Conservation (phyloP, 2,329 filamentous ascomycete species). For the Alternaria angustiovoidea region DNA sequence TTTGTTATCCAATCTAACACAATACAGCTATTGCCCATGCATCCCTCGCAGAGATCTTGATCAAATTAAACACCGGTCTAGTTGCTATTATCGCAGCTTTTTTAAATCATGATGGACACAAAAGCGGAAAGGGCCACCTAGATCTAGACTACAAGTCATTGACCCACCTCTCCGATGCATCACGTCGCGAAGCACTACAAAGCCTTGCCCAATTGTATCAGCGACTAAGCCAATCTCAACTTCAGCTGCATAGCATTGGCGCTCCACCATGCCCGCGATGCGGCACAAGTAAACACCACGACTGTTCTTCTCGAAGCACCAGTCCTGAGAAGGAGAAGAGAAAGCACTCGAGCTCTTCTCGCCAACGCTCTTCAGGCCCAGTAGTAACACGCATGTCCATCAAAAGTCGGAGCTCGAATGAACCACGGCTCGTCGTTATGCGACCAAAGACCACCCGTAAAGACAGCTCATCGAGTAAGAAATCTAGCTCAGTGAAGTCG, state of each 20-base stretch:
- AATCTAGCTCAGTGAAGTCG: slow-evolving; percentile 31
- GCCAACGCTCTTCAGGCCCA: slow-evolving; percentile 34
- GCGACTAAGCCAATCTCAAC: slow-evolving; percentile 49
- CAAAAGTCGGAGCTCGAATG: slow-evolving; percentile 35
- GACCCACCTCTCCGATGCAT: slow-evolving; percentile 56
- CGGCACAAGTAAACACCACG: slow-evolving; percentile 34
- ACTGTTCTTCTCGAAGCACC: slow-evolving; percentile 28
- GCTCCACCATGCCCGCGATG: slow-evolving; percentile 31
- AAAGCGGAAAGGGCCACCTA: slow-evolving; percentile 37
- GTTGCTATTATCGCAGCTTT: slow-evolving; percentile 57
- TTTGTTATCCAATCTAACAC: slow-evolving; percentile 2
- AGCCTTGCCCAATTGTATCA: slow-evolving; percentile 53
- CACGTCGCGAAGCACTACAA: slow-evolving; percentile 55
- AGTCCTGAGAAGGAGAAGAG: slow-evolving; percentile 36
- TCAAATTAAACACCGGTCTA: slow-evolving; percentile 58
- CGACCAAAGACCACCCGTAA: slow-evolving; percentile 43
- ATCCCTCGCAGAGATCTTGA: slow-evolving; percentile 55
- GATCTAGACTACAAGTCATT: slow-evolving; percentile 56
- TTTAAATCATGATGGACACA: slow-evolving; percentile 46
- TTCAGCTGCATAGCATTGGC: slow-evolving; percentile 39
- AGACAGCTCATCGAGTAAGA: slow-evolving; percentile 32
- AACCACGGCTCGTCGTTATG: slow-evolving; percentile 50
- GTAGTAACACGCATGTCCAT: slow-evolving; percentile 44
- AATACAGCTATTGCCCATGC: slow-evolving; percentile 54
- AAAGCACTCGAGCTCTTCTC: slow-evolving; percentile 26